Evolutionary conservation across 345 rosid species (phyloP).

Genomic region (Brassica nigra): DNA sequence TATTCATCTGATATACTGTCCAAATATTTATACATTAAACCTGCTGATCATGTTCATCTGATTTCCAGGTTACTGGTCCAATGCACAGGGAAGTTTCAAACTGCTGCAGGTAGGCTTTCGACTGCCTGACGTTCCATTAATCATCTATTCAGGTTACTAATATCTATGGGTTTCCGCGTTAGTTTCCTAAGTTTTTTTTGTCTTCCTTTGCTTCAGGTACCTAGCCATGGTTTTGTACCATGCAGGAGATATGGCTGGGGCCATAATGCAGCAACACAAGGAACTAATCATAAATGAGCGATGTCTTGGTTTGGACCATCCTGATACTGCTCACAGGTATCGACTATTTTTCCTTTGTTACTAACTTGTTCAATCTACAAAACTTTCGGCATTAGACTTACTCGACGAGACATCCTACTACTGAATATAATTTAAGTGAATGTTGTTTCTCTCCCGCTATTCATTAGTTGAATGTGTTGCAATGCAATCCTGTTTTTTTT

Average conservation of each 20-base stretch:
- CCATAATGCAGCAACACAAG: constrained; percentile 98
- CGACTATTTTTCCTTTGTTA: not conserved
- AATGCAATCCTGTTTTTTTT: not conserved
- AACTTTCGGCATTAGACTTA: not conserved
- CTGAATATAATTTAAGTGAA: not conserved
- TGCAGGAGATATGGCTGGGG: constrained; percentile 99
- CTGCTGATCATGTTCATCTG: constrained; percentile 26
- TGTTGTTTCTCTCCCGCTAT: not conserved
- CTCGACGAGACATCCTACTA: not conserved
- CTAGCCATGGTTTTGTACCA: constrained; percentile 99
- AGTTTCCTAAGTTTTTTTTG: not conserved
- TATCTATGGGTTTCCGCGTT: not conserved
- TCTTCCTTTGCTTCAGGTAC: constrained; percentile 55
- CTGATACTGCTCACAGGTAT: constrained; percentile 99
- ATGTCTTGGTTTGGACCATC: constrained; percentile 98
- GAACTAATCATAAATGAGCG: constrained; percentile 97
- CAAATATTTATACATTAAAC: not conserved
- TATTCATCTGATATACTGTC: not conserved
- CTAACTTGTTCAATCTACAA: not conserved
- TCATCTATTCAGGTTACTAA: not conserved
- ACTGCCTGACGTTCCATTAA: not conserved
- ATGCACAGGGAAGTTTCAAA: constrained; percentile 98
- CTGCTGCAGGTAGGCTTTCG: constrained; percentile 73
- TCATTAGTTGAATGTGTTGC: not conserved
- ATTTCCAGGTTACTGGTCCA: constrained; percentile 93